Conservation (phyloP, 139 green algal genomes). For the Gonium pectorale region DNA sequence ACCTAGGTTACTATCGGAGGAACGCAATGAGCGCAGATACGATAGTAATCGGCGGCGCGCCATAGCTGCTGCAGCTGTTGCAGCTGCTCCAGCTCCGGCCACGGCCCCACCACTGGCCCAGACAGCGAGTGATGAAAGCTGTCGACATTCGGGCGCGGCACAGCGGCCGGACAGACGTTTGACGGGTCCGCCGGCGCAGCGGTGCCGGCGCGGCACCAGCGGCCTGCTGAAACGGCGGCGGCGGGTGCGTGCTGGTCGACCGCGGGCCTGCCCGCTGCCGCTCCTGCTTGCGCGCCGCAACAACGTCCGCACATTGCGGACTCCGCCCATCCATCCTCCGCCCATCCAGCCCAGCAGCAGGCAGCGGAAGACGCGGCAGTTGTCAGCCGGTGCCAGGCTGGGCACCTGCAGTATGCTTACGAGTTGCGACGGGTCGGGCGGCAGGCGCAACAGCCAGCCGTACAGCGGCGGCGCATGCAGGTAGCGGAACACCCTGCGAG, state of each 20-base stretch:
- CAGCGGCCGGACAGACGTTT: too few species aligned
- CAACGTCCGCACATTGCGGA: background rate
- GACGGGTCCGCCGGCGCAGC: too few species aligned
- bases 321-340: slow-evolving; percentile 15
- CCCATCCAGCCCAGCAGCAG: too few species aligned
- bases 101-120: background rate
- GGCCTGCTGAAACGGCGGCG: background rate
- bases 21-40: too few species aligned
- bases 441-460: slow-evolving; percentile 26
- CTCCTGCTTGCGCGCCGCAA: background rate
- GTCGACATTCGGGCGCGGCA: too few species aligned
- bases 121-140: too few species aligned
- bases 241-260: background rate
- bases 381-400: slow-evolving; percentile 4
- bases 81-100: slow-evolving; percentile 7
- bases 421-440: background rate
- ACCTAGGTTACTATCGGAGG: too few species aligned
- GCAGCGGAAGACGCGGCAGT: slow-evolving; percentile 12
- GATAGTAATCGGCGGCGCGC: slow-evolving; percentile 21
- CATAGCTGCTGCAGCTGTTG: slow-evolving; percentile 39
- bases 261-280: background rate
- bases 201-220: too few species aligned
- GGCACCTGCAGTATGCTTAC: slow-evolving; percentile 25
- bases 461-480: slow-evolving; percentile 32
- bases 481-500: slow-evolving; percentile 14